Conservation (phyloP, 148 eudicot genomes). For the Arbutus unedo region DNA sequence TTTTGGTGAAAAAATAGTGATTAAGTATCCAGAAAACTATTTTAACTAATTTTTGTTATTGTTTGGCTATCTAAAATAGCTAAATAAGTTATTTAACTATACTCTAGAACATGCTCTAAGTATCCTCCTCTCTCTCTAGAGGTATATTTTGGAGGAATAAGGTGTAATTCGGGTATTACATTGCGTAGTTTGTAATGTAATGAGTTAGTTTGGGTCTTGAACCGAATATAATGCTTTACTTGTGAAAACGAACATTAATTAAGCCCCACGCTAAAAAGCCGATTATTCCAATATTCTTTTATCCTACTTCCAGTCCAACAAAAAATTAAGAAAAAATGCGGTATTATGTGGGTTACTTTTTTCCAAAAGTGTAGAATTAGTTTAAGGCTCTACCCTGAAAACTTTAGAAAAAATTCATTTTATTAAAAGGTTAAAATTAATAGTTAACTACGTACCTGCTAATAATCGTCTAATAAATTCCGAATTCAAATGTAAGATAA, state of each 20-base stretch:
- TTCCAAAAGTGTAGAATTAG: background rate
- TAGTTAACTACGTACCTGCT: too few species aligned
- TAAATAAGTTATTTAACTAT: too few species aligned
- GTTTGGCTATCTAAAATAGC: too few species aligned
- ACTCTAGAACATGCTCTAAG: too few species aligned
- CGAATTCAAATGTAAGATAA: too few species aligned
- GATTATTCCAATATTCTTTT: slow-evolving; percentile 17
- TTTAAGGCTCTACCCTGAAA: background rate
- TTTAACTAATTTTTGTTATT: too few species aligned
- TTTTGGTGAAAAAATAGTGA: too few species aligned
- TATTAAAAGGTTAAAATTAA: too few species aligned
- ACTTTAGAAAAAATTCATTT: too few species aligned
- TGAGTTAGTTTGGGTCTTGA: slow-evolving; percentile 22
- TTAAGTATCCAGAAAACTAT: too few species aligned
- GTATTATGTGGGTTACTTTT: background rate
- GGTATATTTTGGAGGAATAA: background rate
- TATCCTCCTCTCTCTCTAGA: too few species aligned
- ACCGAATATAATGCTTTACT: slow-evolving; percentile 17
- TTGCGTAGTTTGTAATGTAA: slow-evolving; percentile 15
- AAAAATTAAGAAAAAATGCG: background rate
- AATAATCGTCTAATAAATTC: too few species aligned
- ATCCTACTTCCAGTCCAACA: slow-evolving; percentile 2
- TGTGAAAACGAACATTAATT: slow-evolving; percentile 10
- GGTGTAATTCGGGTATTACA: background rate
- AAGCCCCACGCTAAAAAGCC: background rate